Conservation (phyloP, 176 grass and related monocot genomes). For the Pontederia crassipes region DNA sequence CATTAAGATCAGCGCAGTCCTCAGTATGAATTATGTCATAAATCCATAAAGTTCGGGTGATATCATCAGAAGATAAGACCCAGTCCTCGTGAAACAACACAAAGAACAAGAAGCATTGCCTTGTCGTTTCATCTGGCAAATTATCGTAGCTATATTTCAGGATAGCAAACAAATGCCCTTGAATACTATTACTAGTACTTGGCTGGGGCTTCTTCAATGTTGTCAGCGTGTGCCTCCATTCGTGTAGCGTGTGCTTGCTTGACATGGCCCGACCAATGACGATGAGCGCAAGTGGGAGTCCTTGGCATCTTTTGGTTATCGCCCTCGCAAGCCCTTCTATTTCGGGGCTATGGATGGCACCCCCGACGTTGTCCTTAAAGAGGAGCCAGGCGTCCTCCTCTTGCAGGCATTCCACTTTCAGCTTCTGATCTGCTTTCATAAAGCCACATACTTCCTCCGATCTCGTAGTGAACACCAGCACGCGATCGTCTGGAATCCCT, state of each 20-base stretch:
- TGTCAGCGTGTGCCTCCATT: no score
- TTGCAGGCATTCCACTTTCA: constrained; percentile 14
- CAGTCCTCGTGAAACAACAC: constrained; percentile 14
- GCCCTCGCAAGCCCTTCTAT: no score
- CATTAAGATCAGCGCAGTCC: constrained; percentile 1
- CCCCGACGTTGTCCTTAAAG: constrained; percentile 12
- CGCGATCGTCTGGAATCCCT: neutral
- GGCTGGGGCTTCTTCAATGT: no score
- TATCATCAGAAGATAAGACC: neutral
- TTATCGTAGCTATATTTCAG: constrained; percentile 25
- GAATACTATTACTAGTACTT: neutral
- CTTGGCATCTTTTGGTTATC: neutral
- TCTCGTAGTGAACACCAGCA: constrained; percentile 27
- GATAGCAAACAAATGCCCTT: constrained; percentile 1
- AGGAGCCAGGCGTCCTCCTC: constrained; percentile 9
- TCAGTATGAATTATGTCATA: constrained; percentile 3
- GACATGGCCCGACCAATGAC: no score
- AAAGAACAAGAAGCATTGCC: constrained; percentile 20
- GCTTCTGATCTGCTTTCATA: constrained; percentile 10
- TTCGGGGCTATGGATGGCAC: neutral
- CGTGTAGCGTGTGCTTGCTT: no score
- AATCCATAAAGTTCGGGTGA: constrained; percentile 13
- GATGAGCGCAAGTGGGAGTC: no score
- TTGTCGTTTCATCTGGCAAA: neutral
- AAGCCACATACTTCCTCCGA: neutral